Base-by-base conservation (phyloP, 805 yeast genomes). In the Metschnikowia cubensis region DNA sequence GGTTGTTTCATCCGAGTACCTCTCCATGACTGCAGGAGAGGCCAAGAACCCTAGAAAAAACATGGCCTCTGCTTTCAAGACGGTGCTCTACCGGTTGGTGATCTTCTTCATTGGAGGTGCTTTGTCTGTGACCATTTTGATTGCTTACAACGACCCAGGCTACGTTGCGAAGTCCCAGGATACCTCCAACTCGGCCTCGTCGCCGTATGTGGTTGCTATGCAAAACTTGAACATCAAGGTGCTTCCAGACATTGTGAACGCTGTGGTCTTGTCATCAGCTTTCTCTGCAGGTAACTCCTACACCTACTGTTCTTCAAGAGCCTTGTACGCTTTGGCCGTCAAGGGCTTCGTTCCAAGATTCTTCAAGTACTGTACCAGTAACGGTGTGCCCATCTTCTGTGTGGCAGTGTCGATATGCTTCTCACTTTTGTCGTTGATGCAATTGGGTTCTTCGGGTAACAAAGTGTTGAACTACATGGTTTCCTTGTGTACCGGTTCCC, bases 91-190 rank as follows among this genome's bases (percentile, higher is more conserved):
- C 61, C 65, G 79, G 51, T 66, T 78, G 60, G 70, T 70, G 13
- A 59, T 74, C n/a, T 73, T 75, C 59, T 75, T 71, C 56, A 60
- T 74, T 48, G 74, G 76, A 13, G 77, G 76, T 42, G 72, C 76
- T 13, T 61, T 74, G 33, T 67, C 69, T 6, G 76, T 74, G 15
- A 61, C 73, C 20, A 69, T 75, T 47, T 62, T 75, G 53, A 61
- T 58, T 29, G 59, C 60, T 10, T 56, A 58, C 56, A 58, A 58
- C 36, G 61, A 58, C 50, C 57, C 59, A 8, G 45, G 21, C 14
- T 56, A 56, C 55, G 37, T 54, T 50, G 44, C 31, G n/a, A 49
- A 50, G 51, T 40, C 59, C 6, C 29, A 47, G 6, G 43, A 46
- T 22, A 33, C 55, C 11, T 56, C 60, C n/a, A 53, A 58, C 20